These are phyloP conservation scores for Echeveria elegans DNA, from an alignment of 164 flowering plant genomes.

Conservation along the genomic window DNA sequence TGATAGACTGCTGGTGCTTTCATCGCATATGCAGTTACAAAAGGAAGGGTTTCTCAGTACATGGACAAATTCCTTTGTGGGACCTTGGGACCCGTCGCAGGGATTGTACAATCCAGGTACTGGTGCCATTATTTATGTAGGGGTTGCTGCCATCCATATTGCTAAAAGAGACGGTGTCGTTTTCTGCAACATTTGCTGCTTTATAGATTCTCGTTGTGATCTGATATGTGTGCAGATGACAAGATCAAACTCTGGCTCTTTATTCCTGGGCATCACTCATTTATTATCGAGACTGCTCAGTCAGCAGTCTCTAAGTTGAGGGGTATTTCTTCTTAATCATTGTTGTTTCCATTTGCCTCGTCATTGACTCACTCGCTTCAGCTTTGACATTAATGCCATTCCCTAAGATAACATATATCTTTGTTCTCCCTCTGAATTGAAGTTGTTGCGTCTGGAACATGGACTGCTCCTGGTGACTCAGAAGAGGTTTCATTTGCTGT, in stretches of 20 bases:
- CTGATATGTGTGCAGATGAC: slow-evolving; percentile 44
- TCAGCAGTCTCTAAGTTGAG: slow-evolving; percentile 68
- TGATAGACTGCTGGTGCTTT: slow-evolving; percentile 59
- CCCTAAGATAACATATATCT: background rate
- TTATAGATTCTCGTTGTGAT: background rate
- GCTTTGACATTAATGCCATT: background rate
- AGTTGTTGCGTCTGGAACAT: slow-evolving; percentile 86
- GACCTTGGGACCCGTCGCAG: slow-evolving; percentile 99
- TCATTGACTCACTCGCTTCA: background rate
- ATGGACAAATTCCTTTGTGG: slow-evolving; percentile 98
- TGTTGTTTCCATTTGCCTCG: background rate
- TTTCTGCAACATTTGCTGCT: background rate
- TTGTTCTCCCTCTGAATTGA: background rate
- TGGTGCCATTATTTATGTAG: background rate
- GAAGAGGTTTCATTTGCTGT: slow-evolving; percentile 92
- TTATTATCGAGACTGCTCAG: slow-evolving; percentile 67
- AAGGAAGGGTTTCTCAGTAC: slow-evolving; percentile 82
- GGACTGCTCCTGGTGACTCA: slow-evolving; percentile 97
- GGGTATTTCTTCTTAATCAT: slow-evolving; percentile 35
- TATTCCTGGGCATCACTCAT: slow-evolving; percentile 75
- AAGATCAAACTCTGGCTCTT: slow-evolving; percentile 98
- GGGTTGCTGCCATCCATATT: background rate
- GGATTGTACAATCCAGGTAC: slow-evolving; percentile 94
- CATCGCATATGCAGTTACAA: slow-evolving; percentile 80
- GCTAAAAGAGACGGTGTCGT: background rate